A percentile compares a stretch with the other conserved stretches of the same genome.
Evolutionary conservation across 768 basidiomycete species (phyloP).

Genomic region (Boletus patriciae): DNA sequence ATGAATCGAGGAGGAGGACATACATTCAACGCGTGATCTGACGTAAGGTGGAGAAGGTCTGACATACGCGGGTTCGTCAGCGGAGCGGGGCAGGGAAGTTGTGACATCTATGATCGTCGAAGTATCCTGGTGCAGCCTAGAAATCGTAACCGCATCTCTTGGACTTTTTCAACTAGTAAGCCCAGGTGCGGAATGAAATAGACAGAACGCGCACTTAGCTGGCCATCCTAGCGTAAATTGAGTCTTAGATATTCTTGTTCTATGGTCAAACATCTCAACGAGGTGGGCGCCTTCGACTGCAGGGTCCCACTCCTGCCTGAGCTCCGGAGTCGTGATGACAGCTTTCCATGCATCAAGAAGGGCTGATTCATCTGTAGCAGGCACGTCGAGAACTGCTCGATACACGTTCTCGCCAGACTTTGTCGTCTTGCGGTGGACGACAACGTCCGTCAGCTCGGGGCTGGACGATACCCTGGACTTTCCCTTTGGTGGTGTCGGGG

Average conservation of each 20-base stretch:
- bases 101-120: conserved; percentile 87
- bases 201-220: conserved; percentile 74
- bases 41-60: conserved; percentile 92
- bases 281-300: conserved; percentile 83
- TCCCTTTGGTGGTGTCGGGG: conserved; percentile 53
- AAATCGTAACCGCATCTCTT: conserved; percentile 91
- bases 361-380: conserved; percentile 51
- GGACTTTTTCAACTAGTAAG: conserved; percentile 53
- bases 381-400: conserved; percentile 78
- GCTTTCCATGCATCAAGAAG: conserved; percentile 80
- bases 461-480: conserved; percentile 52
- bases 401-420: conserved; percentile 78
- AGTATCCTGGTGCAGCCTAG: conserved; percentile 77
- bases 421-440: conserved; percentile 69
- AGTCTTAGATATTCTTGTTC: conserved; percentile 84
- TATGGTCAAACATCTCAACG: conserved; percentile 83
- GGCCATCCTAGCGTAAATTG: conserved; percentile 96
- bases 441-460: conserved; percentile 69
- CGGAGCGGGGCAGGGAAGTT: conserved; percentile 89
- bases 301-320: conserved; percentile 90
- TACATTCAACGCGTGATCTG: conserved; percentile 78
- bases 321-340: conserved; percentile 80
- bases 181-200: neutral
- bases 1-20: conserved; percentile 28
- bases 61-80: conserved; percentile 88